Evolutionary conservation across 1,284 basidiomycete genomes (phyloP).

Genomic region (Cystobasidium sp.): DNA sequence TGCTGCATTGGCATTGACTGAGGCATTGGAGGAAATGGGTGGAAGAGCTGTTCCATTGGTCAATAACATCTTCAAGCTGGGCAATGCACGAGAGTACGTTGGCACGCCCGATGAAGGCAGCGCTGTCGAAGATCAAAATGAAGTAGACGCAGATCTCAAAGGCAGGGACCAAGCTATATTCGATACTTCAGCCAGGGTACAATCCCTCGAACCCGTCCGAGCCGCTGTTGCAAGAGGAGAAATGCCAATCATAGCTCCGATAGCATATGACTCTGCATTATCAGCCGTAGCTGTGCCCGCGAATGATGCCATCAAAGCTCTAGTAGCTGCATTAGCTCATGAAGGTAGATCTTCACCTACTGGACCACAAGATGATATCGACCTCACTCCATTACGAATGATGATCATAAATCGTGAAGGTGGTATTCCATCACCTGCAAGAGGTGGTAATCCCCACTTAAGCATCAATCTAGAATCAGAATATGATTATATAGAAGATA

Average conservation of each 20-base stretch:
- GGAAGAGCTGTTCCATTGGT: conserved; percentile 84
- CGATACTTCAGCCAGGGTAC: conserved; percentile 10
- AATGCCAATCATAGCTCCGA: conserved; percentile 93
- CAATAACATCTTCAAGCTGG: conserved; percentile 80
- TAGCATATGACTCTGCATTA: conserved; percentile 88
- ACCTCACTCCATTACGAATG: conserved; percentile 74
- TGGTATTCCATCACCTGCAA: conserved; percentile 95
- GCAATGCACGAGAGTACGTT: conserved; percentile 65
- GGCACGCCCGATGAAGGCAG: conserved; percentile 18
- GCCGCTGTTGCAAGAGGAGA: conserved; percentile 87
- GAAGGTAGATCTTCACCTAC: conserved; percentile 47
- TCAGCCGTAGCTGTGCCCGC: conserved; percentile 82
- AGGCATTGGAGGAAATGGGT: conserved; percentile 79
- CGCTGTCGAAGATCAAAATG: too few species aligned
- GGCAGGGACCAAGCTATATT: not conserved
- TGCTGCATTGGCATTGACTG: conserved; percentile 65
- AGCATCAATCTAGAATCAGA: conserved; percentile 93
- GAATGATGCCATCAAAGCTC: conserved; percentile 87
- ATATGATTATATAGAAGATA: conserved; percentile 80
- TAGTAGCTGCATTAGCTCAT: conserved; percentile 81
- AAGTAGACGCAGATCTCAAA: not conserved
- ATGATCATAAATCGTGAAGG: conserved; percentile 98
- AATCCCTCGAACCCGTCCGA: conserved; percentile 13
- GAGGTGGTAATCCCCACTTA: conserved; percentile 90
- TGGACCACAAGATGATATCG: conserved; percentile 50